Conservation (phyloP, 306 rosid species). For the Myrica gale region DNA sequence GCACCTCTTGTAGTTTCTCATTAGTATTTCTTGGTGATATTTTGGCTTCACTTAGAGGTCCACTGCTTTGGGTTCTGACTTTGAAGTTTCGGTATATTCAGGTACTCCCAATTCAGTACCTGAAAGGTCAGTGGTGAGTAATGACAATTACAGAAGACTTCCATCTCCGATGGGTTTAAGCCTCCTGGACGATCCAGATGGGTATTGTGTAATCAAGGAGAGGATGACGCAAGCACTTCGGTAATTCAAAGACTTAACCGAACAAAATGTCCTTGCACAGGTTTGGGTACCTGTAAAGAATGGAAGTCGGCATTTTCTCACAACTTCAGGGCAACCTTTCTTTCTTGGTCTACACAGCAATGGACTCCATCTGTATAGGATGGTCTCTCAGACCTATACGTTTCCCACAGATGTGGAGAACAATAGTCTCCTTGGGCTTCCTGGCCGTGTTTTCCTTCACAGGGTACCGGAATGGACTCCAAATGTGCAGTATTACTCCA, state of each 20-base stretch:
- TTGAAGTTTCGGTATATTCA: constrained; percentile 34
- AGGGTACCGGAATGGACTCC: constrained; percentile 93
- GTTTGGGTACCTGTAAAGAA: constrained; percentile 83
- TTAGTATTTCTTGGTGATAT: not conserved
- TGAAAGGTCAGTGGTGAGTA: constrained; percentile 41
- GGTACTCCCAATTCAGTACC: constrained; percentile 44
- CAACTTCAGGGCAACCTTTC: constrained; percentile 92
- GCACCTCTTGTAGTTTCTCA: not conserved
- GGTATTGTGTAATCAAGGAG: constrained; percentile 60
- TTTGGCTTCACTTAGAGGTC: not conserved
- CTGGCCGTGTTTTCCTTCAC: constrained; percentile 80
- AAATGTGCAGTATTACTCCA: constrained; percentile 79
- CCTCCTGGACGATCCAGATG: constrained; percentile 46
- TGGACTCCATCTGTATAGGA: constrained; percentile 78
- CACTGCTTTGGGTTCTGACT: constrained; percentile 31
- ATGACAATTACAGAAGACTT: constrained; percentile 31
- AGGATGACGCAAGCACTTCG: constrained; percentile 86
- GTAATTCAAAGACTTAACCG: constrained; percentile 61
- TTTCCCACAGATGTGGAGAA: constrained; percentile 67
- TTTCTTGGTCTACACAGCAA: constrained; percentile 60
- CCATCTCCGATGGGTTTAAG: constrained; percentile 38
- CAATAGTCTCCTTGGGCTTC: constrained; percentile 64
- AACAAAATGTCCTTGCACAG: constrained; percentile 76
- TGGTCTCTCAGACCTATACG: constrained; percentile 54
- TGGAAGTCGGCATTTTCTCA: constrained; percentile 51